Percentiles rank a stretch among this genome's conserved stretches.
These are phyloP conservation scores for Raffaelea albimanens DNA, from an alignment of 2,329 filamentous ascomycete species.

Conservation along the genomic window DNA sequence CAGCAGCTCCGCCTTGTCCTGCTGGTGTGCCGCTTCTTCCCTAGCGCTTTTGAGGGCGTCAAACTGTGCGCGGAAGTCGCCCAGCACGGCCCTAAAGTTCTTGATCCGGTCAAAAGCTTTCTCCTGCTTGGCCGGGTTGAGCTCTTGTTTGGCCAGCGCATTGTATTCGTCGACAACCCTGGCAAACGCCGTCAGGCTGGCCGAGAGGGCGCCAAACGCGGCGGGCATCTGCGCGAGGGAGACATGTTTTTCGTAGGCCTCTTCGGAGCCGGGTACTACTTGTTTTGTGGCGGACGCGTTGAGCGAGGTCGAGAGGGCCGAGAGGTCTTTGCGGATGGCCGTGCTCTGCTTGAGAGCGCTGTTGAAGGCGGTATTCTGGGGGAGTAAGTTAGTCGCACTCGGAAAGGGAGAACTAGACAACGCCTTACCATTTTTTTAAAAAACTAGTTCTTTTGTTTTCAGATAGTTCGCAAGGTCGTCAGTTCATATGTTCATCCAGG, in stretches of 20 bases:
- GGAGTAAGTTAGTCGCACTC: too few species aligned
- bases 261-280: not conserved
- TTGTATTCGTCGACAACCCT: constrained; percentile 92
- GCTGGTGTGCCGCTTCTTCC: constrained; percentile 60
- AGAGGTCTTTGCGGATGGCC: constrained; percentile 66
- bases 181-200: constrained; percentile 61
- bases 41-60: constrained; percentile 66
- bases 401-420: too few species aligned
- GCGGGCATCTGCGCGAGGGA: constrained; percentile 26
- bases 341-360: constrained; percentile 78
- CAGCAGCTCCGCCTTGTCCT: constrained; percentile 71
- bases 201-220: constrained; percentile 56
- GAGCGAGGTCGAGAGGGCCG: constrained; percentile 18
- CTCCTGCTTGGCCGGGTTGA: constrained; percentile 82
- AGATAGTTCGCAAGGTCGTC: too few species aligned
- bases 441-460: too few species aligned
- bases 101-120: constrained; percentile 81
- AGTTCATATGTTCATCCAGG: too few species aligned
- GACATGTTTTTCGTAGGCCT: constrained; percentile 27
- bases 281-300: too few species aligned
- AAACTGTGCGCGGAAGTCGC: constrained; percentile 70
- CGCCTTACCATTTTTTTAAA: too few species aligned
- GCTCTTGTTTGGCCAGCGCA: constrained; percentile 73
- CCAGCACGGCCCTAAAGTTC: constrained; percentile 74
- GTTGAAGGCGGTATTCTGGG: constrained; percentile 78